Conservation (phyloP, 108 stramenopile species). For the Thalassiosira profunda region DNA sequence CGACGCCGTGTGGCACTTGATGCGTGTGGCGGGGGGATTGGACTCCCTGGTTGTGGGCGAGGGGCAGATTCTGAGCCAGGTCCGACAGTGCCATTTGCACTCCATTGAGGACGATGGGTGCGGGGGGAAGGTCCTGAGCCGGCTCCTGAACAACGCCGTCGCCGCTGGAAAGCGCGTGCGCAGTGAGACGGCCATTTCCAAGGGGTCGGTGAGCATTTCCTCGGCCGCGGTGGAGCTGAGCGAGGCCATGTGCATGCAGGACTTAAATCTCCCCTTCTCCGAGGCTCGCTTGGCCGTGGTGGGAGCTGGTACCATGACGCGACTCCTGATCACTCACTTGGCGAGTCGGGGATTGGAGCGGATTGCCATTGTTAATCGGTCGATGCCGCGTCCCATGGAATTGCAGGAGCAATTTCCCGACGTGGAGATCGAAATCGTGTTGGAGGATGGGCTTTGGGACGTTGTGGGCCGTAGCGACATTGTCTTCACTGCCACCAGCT, state of each 20-base stretch:
- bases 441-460: constrained; percentile 93
- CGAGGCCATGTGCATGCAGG: constrained; percentile 76
- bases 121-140: constrained; percentile 96
- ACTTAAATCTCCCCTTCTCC: constrained; percentile 90
- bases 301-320: constrained; percentile 99
- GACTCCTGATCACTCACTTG: constrained; percentile 96
- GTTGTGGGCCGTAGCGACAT: constrained; percentile 93
- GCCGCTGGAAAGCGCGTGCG: constrained; percentile 98
- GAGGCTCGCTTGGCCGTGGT: constrained; percentile 94
- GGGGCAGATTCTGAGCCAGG: constrained; percentile 98
- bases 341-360: constrained; percentile 92
- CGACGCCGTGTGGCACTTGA: constrained; percentile 98
- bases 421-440: constrained; percentile 91
- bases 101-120: constrained; percentile 96
- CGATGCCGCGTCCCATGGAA: constrained; percentile 77
- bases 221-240: constrained; percentile 97
- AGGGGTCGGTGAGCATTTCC: constrained; percentile 94
- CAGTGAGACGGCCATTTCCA: constrained; percentile 97
- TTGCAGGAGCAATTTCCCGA: constrained; percentile 93
- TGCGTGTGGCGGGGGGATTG: constrained; percentile 96
- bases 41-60: constrained; percentile 99
- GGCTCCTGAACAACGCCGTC: constrained; percentile 95
- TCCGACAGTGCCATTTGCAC: constrained; percentile 95
- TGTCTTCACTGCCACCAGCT: constrained; percentile 95
- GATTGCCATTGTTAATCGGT: constrained; percentile 97